Evolutionary conservation across 768 basidiomycete species (phyloP).

Genomic region (Trametes gibbosa): DNA sequence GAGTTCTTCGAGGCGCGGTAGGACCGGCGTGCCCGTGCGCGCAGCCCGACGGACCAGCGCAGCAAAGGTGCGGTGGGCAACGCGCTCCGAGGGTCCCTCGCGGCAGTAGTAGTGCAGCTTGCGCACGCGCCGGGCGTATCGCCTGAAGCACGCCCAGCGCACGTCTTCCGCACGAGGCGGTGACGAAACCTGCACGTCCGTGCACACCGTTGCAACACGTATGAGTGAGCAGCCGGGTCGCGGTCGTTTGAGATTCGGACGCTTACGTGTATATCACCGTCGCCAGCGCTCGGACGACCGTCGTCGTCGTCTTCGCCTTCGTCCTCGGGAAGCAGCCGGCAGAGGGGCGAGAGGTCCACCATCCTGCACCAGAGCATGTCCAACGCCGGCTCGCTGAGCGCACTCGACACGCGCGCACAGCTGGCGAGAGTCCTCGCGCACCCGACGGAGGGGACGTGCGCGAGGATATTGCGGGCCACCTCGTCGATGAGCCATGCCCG

Average conservation of each 20-base stretch:
- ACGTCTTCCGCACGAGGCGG: neutral
- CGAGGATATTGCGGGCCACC: conserved; percentile 8
- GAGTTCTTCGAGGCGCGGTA: conserved; percentile 13
- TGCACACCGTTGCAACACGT: too few species aligned
- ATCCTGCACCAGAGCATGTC: conserved; percentile 13
- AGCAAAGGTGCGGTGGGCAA: neutral
- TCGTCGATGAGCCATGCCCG: conserved; percentile 12
- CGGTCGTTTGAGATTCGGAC: too few species aligned
- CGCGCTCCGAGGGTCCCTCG: neutral
- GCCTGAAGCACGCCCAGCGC: conserved; percentile 4
- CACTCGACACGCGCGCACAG: conserved; percentile 8
- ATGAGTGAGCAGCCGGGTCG: too few species aligned
- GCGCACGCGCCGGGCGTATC: conserved; percentile 12
- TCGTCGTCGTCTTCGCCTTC: too few species aligned
- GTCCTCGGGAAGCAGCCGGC: neutral
- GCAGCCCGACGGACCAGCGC: neutral
- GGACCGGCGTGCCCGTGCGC: neutral
- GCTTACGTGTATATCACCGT: neutral
- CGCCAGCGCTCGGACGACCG: too few species aligned
- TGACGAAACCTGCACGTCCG: neutral
- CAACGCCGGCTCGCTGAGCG: conserved; percentile 11
- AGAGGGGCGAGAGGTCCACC: neutral
- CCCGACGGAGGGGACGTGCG: neutral
- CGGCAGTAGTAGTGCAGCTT: conserved; percentile 9
- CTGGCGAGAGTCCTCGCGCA: conserved; percentile 4